Evolutionary conservation across 768 basidiomycete genomes (phyloP), one percentile per base, ranked within the genome.

Genomic region (Steccherinum ochraceum): DNA sequence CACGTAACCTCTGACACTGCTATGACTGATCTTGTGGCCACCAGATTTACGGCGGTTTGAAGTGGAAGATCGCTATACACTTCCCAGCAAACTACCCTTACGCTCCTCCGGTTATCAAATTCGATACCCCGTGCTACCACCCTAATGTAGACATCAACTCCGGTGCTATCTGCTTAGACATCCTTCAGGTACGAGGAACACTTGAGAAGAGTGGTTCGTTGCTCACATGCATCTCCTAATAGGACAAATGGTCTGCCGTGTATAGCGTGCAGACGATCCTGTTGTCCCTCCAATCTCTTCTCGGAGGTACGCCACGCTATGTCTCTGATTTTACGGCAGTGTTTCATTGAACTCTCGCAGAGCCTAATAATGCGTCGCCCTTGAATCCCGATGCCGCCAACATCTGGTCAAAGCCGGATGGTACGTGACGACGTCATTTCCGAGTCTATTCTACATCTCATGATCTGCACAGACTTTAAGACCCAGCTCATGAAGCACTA

Each of bases 221-320:
- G n/a, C n/a, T n/a, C n/a, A n/a, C n/a, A n/a, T n/a, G n/a, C n/a
- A n/a, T n/a, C n/a, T n/a, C n/a, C n/a, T n/a, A n/a, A 10, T 55
- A 91, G 87, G 90, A 93, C 67, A 89, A 93, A 62, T 94, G 92
- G 93, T 90, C 89, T 2, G 91, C 93, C 5, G 86, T 93, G 1
- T 92, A 94, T 66, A 90, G 88, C 52, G 92, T 93, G 27, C 89
- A 92, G 57, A 93, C 90, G 0, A 87, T 95, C 40, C 77, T 95
- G 18, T 70, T 94, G 7, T 93, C 92, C 12, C 67, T 95, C 50
- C 93, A 95, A 62, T 90, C 87, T 10, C 71, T 95, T 30, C 76
- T 95, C 44, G 92, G 92, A 58, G 91, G 91, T 91, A 59, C 35
- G 79, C 68, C 21, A 12, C 19, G 18, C 13, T 2, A 19, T 23